Conservation (phyloP, 345 rosid species). For the Punica granatum region DNA sequence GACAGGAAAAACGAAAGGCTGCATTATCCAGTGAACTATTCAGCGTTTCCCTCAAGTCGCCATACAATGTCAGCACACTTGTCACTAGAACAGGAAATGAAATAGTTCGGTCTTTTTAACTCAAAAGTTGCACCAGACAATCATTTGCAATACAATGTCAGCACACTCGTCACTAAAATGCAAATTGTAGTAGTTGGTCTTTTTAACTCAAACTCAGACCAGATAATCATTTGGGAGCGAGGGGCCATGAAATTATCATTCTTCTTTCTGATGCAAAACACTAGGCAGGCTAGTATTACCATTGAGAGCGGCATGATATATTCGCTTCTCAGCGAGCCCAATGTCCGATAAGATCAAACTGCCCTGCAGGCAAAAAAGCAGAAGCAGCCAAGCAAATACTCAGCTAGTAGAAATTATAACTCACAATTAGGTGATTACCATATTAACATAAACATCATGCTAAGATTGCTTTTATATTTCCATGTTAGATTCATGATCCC, state of each 20-base stretch:
- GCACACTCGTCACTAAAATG: background rate
- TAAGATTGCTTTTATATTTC: background rate
- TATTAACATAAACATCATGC: background rate
- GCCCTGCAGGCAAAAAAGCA: slow-evolving; percentile 51
- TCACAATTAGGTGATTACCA: background rate
- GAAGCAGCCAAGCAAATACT: background rate
- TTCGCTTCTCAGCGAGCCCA: slow-evolving; percentile 92
- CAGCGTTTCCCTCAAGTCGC: background rate
- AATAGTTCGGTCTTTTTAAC: slow-evolving; percentile 15
- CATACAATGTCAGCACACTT: background rate
- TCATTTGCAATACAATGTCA: slow-evolving; percentile 16
- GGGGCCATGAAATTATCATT: slow-evolving; percentile 63
- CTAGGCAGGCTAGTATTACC: slow-evolving; percentile 97
- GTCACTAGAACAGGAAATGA: background rate
- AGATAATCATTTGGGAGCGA: slow-evolving; percentile 36
- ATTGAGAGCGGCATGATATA: slow-evolving; percentile 94
- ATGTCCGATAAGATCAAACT: slow-evolving; percentile 68
- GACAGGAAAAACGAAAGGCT: background rate
- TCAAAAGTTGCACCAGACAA: slow-evolving; percentile 22
- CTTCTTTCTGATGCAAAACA: slow-evolving; percentile 96
- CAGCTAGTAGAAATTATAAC: background rate
- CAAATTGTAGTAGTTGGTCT: background rate
- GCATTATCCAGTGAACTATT: background rate
- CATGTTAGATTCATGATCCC: background rate
- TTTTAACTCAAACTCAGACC: slow-evolving; percentile 27